A percentile compares a stretch with the other conserved stretches of the same genome.
Conservation (phyloP, 805 yeast species). For the Yamadazyma philogaea region DNA sequence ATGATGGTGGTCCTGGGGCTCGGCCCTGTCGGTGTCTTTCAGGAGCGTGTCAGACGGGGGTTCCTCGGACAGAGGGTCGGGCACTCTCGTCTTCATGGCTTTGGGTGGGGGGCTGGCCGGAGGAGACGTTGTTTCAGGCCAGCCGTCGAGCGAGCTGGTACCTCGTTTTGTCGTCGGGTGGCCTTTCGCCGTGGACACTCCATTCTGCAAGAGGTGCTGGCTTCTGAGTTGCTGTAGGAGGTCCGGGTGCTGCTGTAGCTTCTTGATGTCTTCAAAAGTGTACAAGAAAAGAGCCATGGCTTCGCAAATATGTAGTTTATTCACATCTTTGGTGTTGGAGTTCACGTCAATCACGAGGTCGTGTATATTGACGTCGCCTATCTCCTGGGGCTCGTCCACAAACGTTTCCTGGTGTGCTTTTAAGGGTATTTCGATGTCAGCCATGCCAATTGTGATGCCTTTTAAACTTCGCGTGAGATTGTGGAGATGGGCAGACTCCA, state of each 20-base stretch:
- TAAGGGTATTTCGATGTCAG: constrained; percentile 32
- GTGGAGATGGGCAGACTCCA: neutral
- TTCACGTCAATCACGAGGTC: constrained; percentile 35
- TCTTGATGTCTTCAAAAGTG: constrained; percentile 32
- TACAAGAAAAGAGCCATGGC: constrained; percentile 29
- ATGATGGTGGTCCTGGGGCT: constrained; percentile 15
- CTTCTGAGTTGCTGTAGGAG: constrained; percentile 23
- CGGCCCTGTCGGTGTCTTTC: neutral
- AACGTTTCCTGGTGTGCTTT: constrained; percentile 39
- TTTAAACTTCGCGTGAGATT: neutral
- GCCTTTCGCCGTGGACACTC: neutral
- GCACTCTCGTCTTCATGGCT: constrained; percentile 3
- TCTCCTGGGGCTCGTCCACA: constrained; percentile 35
- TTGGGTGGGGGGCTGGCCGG: constrained; percentile 23
- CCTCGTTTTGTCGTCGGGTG: neutral
- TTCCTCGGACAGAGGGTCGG: neutral
- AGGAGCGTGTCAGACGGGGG: neutral
- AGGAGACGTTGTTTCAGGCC: constrained; percentile 12
- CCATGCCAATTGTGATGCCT: constrained; percentile 1
- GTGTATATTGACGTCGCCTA: constrained; percentile 31
- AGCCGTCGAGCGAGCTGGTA: neutral
- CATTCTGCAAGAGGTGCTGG: constrained; percentile 21
- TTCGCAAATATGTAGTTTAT: constrained; percentile 33
- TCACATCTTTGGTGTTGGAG: constrained; percentile 30
- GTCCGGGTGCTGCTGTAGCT: constrained; percentile 24